Conservation (phyloP, 768 basidiomycete species). For the Lactifluus piperatus region DNA sequence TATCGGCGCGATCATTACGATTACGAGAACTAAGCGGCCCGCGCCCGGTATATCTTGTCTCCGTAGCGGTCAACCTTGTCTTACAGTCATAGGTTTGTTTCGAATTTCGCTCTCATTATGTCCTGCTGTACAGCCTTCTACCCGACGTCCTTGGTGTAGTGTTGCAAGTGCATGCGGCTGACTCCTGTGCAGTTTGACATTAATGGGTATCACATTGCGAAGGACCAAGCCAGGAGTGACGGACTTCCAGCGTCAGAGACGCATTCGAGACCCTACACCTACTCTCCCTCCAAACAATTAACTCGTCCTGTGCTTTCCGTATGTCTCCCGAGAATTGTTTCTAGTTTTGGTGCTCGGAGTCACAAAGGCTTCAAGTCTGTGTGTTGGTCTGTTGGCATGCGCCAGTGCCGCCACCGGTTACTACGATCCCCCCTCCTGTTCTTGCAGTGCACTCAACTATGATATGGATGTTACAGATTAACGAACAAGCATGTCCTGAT, state of each 20-base stretch:
- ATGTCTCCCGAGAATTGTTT: neutral
- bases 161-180: neutral
- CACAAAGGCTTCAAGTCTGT: neutral
- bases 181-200: neutral
- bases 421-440: neutral
- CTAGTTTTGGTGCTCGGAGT: neutral
- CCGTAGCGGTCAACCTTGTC: neutral
- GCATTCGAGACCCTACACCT: neutral
- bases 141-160: neutral
- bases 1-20: neutral
- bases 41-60: neutral
- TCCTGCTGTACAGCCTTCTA: too few species aligned
- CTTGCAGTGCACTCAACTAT: neutral
- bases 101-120: neutral
- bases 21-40: neutral
- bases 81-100: neutral
- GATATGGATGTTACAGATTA: neutral
- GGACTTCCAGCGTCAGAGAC: neutral
- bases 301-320: slow-evolving; percentile 9
- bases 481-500: neutral
- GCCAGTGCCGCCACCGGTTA: neutral
- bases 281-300: neutral
- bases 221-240: neutral
- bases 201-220: neutral
- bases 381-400: neutral